These are phyloP conservation scores for Raphidocelis subcapitata DNA, from an alignment of 139 green algal species.

Conservation along the genomic window DNA sequence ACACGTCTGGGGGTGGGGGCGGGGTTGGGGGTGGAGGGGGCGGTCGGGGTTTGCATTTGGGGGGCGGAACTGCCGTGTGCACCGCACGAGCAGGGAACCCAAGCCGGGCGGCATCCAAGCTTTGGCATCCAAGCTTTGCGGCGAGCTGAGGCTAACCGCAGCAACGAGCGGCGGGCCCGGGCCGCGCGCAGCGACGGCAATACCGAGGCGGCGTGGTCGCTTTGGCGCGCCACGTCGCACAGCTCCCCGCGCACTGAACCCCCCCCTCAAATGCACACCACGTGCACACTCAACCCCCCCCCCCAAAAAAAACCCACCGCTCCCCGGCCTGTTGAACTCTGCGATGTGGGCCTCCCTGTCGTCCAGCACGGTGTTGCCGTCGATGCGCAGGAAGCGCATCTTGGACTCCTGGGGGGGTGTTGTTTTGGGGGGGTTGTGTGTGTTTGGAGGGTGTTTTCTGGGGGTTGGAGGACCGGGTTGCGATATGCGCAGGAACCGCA, in stretches of 20 bases:
- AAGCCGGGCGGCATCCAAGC: too few relatives aligned
- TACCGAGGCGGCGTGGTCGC: neutral
- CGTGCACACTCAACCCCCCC: too few relatives aligned
- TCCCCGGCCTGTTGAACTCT: conserved; percentile 83
- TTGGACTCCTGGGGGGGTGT: neutral
- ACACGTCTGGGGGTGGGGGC: conserved; percentile 73
- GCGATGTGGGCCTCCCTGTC: conserved; percentile 84
- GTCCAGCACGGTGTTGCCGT: conserved; percentile 70
- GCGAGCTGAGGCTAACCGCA: neutral
- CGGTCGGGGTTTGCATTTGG: too few relatives aligned
- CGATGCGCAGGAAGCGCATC: conserved; percentile 82
- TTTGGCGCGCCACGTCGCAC: neutral
- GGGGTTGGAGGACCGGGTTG: too few relatives aligned
- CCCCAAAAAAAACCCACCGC: too few relatives aligned
- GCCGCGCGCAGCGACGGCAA: neutral
- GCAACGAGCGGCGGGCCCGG: neutral
- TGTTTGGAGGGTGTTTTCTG: too few relatives aligned
- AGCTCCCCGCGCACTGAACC: too few relatives aligned
- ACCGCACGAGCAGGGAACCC: too few relatives aligned
- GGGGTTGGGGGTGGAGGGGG: too few relatives aligned
- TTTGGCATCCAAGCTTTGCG: neutral
- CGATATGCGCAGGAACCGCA: too few relatives aligned
- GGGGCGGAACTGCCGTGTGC: too few relatives aligned
- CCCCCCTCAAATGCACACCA: neutral
- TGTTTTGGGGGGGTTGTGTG: too few relatives aligned